These are phyloP conservation scores for Kingdonia uniflora DNA, from an alignment of 164 flowering plant species.

Conservation along the genomic window DNA sequence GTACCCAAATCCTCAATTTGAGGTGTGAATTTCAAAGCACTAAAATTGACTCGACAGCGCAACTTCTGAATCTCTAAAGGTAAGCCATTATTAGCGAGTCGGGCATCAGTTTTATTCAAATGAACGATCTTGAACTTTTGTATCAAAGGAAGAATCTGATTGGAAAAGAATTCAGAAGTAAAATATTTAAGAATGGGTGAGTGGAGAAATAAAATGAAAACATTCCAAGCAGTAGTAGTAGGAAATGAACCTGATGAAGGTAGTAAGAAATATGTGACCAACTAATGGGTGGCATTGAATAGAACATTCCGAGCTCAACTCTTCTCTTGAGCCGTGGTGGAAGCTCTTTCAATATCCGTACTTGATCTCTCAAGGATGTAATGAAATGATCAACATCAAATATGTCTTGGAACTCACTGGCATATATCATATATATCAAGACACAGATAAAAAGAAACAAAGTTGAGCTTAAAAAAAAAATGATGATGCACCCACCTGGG, in stretches of 20 bases:
- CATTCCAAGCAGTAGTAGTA: not conserved
- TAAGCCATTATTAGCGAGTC: conserved; percentile 74
- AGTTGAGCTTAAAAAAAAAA: no score
- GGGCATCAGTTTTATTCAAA: conserved; percentile 67
- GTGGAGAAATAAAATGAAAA: no score
- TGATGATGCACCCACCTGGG: conserved; percentile 52
- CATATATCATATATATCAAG: not conserved
- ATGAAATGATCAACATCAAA: conserved; percentile 82
- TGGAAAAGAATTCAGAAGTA: no score
- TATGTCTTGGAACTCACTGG: conserved; percentile 78
- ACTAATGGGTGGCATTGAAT: conserved; percentile 72
- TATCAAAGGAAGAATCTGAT: conserved; percentile 74
- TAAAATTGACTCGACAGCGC: conserved; percentile 73
- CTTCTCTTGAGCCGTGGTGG: conserved; percentile 62
- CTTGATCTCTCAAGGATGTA: conserved; percentile 73
- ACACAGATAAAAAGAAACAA: no score
- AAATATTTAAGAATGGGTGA: no score
- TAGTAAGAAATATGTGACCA: conserved; percentile 85
- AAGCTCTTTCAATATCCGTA: conserved; percentile 59
- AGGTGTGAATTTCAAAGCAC: conserved; percentile 59
- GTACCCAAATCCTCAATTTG: conserved; percentile 79
- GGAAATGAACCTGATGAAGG: conserved; percentile 38
- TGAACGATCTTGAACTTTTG: conserved; percentile 67
- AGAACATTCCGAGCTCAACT: conserved; percentile 39
- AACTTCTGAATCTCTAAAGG: conserved; percentile 67